Conservation (phyloP, 108 stramenopile species). For the Asterionellopsis glacialis region DNA sequence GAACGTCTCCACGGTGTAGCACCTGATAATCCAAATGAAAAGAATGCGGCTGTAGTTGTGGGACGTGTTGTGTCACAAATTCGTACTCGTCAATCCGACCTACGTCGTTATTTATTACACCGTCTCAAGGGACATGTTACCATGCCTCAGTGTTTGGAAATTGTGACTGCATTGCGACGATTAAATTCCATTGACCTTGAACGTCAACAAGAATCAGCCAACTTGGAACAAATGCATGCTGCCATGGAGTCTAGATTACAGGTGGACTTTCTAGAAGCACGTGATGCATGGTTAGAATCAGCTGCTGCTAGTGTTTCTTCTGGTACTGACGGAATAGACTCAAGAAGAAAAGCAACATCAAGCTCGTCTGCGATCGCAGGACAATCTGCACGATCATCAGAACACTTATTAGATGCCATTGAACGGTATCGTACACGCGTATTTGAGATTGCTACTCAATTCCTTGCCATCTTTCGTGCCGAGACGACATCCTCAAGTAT, state of each 20-base stretch:
- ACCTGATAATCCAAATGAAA: conserved; percentile 16
- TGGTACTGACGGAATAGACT: conserved; percentile 7
- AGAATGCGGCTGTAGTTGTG: conserved; percentile 47
- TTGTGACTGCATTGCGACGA: conserved; percentile 76
- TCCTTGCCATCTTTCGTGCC: conserved; percentile 78
- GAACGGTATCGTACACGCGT: conserved; percentile 78
- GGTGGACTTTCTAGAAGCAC: conserved; percentile 80
- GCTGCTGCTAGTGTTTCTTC: conserved; percentile 25
- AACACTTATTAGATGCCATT: conserved; percentile 81
- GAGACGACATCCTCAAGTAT: conserved; percentile 1
- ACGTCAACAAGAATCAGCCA: conserved; percentile 24
- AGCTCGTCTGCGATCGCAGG: conserved; percentile 12
- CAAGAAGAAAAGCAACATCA: no score
- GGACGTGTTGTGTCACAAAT: conserved; percentile 71
- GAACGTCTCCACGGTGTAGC: conserved; percentile 58
- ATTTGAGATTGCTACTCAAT: conserved; percentile 87
- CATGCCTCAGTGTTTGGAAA: conserved; percentile 84
- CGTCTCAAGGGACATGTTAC: conserved; percentile 73
- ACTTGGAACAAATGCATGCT: conserved; percentile 63
- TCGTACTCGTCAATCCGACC: conserved; percentile 69
- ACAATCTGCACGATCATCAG: conserved; percentile 23
- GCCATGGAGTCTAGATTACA: conserved; percentile 78
- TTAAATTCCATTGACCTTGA: conserved; percentile 83
- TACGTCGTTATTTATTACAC: conserved; percentile 67
- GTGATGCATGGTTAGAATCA: conserved; percentile 78